Evolutionary conservation across 805 yeast genomes (phyloP).

Genomic region (Ogataea populi-albae): DNA sequence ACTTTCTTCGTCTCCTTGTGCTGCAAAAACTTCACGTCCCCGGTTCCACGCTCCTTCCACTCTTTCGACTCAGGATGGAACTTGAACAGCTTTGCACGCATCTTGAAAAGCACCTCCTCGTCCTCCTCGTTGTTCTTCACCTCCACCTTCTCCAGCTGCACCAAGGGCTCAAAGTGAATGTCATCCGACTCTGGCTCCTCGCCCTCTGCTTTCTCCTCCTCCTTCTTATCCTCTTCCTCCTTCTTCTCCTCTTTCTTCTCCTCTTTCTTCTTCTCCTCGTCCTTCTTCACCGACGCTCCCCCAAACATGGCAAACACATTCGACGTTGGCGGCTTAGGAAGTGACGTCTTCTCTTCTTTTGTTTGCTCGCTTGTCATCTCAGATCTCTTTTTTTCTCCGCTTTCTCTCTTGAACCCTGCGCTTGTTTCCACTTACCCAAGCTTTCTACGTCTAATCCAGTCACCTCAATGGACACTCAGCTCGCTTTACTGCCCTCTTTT

Average conservation of each 20-base stretch:
- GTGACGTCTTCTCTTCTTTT: not conserved
- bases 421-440: too few species aligned
- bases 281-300: constrained; percentile 72
- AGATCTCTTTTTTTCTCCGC: constrained; percentile 12
- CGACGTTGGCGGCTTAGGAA: constrained; percentile 66
- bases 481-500: too few species aligned
- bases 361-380: constrained; percentile 29
- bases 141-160: constrained; percentile 91
- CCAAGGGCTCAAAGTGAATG: constrained; percentile 95
- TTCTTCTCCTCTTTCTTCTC: constrained; percentile 34
- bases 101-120: constrained; percentile 79
- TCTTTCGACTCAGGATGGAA: constrained; percentile 78
- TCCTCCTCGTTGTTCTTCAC: constrained; percentile 94
- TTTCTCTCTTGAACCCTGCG: too few species aligned
- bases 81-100: constrained; percentile 92
- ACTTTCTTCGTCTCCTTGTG: constrained; percentile 81
- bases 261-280: constrained; percentile 35
- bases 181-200: constrained; percentile 70
- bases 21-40: constrained; percentile 93
- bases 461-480: too few species aligned
- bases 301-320: constrained; percentile 95
- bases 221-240: constrained; percentile 33
- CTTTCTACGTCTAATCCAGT: too few species aligned
- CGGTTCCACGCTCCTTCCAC: constrained; percentile 99
- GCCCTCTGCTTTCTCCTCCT: constrained; percentile 45